Conservation (phyloP, 192 early-diverging fungal species). For the Backusella westeae region DNA sequence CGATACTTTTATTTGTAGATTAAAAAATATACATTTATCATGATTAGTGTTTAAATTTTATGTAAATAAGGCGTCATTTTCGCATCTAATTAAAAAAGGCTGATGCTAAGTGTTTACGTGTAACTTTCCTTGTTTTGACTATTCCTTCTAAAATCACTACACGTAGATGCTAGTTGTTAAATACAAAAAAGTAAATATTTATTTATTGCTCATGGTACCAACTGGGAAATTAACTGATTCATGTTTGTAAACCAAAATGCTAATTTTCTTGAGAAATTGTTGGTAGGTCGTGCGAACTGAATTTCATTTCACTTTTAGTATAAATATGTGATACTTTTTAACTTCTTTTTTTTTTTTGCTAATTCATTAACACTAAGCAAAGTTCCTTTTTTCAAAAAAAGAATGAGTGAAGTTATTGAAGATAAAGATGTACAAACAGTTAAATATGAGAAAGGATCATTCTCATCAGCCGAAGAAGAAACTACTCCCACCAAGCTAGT, state of each 20-base stretch:
- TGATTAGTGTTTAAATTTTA: background rate
- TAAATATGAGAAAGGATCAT: conserved; percentile 6
- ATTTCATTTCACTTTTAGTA: background rate
- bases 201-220: background rate
- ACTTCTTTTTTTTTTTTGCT: background rate
- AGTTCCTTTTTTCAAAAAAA: background rate
- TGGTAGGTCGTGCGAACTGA: background rate
- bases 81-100: too few species aligned
- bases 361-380: background rate
- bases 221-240: too few species aligned
- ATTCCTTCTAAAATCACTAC: background rate
- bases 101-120: background rate
- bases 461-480: background rate
- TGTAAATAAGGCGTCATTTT: too few species aligned
- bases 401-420: background rate
- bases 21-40: too few species aligned
- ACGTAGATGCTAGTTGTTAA: too few species aligned
- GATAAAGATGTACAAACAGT: background rate
- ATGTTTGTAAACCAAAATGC: background rate
- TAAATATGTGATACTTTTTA: background rate
- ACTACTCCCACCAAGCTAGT: background rate
- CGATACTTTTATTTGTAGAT: too few species aligned
- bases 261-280: background rate
- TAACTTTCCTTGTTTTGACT: background rate
- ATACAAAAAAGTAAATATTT: background rate